These are phyloP conservation scores for Adansonia rubrostipa DNA, from an alignment of 441 rosid genomes.

Conservation along the genomic window DNA sequence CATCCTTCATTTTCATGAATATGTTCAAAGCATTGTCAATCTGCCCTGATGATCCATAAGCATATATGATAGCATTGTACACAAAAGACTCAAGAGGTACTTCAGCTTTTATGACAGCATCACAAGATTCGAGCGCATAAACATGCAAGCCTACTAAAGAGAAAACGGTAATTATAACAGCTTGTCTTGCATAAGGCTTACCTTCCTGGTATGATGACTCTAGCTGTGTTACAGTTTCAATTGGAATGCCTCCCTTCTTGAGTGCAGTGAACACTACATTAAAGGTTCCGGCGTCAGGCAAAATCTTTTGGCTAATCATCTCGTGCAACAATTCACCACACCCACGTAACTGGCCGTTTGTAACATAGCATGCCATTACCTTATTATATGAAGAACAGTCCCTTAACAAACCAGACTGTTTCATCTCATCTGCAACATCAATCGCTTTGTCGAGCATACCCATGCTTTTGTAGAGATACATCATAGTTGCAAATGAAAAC, in stretches of 20 bases:
- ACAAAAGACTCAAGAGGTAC: constrained; percentile 49
- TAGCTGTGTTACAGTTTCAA: constrained; percentile 78
- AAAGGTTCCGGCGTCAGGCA: constrained; percentile 67
- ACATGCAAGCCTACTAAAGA: constrained; percentile 67
- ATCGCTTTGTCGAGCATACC: constrained; percentile 88
- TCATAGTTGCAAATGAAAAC: constrained; percentile 77
- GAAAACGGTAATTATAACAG: constrained; percentile 61
- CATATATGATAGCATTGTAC: constrained; percentile 72
- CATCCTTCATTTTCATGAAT: constrained; percentile 78
- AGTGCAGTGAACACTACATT: constrained; percentile 62
- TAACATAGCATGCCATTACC: constrained; percentile 74
- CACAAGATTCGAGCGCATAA: constrained; percentile 59
- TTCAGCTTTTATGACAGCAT: constrained; percentile 47
- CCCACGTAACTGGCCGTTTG: constrained; percentile 65
- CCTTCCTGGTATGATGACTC: constrained; percentile 64
- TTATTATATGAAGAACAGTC: constrained; percentile 71
- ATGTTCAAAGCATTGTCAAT: constrained; percentile 63
- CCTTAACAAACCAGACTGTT: constrained; percentile 57
- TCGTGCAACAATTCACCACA: constrained; percentile 72
- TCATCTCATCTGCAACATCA: constrained; percentile 88
- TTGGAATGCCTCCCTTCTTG: constrained; percentile 74
- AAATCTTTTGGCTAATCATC: constrained; percentile 66
- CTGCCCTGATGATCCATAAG: constrained; percentile 63
- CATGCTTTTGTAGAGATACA: constrained; percentile 76
- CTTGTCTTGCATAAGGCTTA: constrained; percentile 69